Percentiles rank a stretch among this genome's conserved stretches.
Evolutionary conservation across 1,139 yeast genomes (phyloP).

Genomic region (Zygotorulaspora mrakii): DNA sequence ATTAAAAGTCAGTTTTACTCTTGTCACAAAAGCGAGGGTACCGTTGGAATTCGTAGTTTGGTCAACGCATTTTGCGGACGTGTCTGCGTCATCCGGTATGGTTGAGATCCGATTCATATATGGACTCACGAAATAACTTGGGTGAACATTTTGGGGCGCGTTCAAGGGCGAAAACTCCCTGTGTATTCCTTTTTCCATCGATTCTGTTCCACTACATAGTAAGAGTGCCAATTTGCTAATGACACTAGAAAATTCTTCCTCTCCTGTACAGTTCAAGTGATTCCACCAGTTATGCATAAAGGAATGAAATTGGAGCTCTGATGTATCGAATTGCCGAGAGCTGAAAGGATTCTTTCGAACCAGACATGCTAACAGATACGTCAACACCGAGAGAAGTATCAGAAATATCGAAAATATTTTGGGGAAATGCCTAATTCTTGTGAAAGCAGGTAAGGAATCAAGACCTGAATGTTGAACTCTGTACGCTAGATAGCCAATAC

Average conservation of each 20-base stretch:
- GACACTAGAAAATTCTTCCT: conserved; percentile 33
- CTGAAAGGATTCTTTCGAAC: conserved; percentile 25
- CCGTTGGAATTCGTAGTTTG: conserved; percentile 3
- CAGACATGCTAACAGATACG: conserved; percentile 25
- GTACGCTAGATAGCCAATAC: conserved; percentile 18
- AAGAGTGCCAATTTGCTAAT: conserved; percentile 29
- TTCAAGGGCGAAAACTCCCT: conserved; percentile 23
- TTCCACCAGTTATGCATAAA: conserved; percentile 33
- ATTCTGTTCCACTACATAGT: conserved; percentile 27
- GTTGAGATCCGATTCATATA: conserved; percentile 27
- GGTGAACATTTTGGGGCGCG: conserved; percentile 17
- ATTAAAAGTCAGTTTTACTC: conserved; percentile 9
- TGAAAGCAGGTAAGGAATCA: conserved; percentile 18
- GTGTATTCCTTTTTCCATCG: conserved; percentile 24
- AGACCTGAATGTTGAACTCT: conserved; percentile 13
- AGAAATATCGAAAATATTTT: conserved; percentile 24
- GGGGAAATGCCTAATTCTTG: conserved; percentile 25
- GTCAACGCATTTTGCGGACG: neutral
- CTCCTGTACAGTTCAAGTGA: conserved; percentile 35
- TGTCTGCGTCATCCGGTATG: conserved; percentile 26
- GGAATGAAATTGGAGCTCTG: conserved; percentile 28
- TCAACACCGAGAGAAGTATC: conserved; percentile 21
- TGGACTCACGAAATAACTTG: conserved; percentile 31
- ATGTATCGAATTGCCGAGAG: conserved; percentile 12
- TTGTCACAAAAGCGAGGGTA: conserved; percentile 7